Conservation (phyloP, 2,329 filamentous ascomycete genomes). For the Curvularia lunata region DNA sequence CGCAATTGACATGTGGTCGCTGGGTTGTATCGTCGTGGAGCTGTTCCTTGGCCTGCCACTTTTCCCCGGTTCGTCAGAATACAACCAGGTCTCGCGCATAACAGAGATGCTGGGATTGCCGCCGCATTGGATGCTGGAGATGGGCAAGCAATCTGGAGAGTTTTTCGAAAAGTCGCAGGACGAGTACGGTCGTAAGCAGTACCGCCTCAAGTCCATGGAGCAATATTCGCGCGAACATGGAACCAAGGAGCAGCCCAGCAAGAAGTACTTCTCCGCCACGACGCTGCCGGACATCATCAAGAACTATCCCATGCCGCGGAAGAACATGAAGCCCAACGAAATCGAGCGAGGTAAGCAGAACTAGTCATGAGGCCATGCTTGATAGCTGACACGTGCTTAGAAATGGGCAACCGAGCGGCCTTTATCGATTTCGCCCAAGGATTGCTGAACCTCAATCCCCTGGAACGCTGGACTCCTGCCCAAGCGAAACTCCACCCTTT, state of each 20-base stretch:
- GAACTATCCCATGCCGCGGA: constrained; percentile 96
- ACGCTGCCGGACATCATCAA: constrained; percentile 97
- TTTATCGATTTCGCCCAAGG: constrained; percentile 99
- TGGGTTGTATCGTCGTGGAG: constrained; percentile 98
- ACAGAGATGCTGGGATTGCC: constrained; percentile 98
- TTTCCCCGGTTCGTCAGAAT: constrained; percentile 97
- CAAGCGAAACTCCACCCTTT: constrained; percentile 98
- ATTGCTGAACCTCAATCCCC: constrained; percentile 88
- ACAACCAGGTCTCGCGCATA: constrained; percentile 96
- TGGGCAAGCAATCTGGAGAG: constrained; percentile 95
- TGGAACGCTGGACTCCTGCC: constrained; percentile 96
- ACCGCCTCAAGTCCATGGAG: constrained; percentile 95
- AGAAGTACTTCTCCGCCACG: constrained; percentile 97
- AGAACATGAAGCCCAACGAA: constrained; percentile 98
- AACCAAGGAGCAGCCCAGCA: constrained; percentile 98
- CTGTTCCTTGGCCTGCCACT: constrained; percentile 92
- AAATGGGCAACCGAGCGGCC: constrained; percentile 97
- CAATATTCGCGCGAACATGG: constrained; percentile 95
- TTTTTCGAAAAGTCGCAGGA: constrained; percentile 95
- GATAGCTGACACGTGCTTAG: constrained; percentile 57
- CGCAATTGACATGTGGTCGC: constrained; percentile 99
- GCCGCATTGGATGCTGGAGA: constrained; percentile 98
- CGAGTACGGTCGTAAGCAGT: constrained; percentile 89
- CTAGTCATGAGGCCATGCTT: neutral
- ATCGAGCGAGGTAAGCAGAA: constrained; percentile 82